Evolutionary conservation across 2,329 filamentous ascomycete species (phyloP).

Genomic region (Colletotrichum ledebouriae): DNA sequence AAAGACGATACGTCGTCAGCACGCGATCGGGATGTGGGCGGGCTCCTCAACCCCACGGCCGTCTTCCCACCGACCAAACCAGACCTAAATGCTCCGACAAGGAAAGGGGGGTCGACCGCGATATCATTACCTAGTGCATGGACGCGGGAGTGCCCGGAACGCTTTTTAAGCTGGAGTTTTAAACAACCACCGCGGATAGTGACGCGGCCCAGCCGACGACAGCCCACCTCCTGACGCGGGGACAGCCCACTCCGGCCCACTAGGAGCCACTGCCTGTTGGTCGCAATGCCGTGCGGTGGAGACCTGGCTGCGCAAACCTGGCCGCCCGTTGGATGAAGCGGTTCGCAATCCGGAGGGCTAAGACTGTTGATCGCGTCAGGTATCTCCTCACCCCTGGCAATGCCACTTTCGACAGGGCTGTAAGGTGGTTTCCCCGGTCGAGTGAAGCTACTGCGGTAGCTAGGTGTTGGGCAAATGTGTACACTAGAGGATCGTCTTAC

Average conservation of each 20-base stretch:
- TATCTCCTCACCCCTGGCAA: too few species aligned
- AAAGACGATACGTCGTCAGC: conserved; percentile 16
- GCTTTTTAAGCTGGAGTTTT: neutral
- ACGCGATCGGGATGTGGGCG: conserved; percentile 32
- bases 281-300: conserved; percentile 31
- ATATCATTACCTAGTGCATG: conserved; percentile 10
- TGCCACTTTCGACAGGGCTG: too few species aligned
- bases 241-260: conserved; percentile 10
- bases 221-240: neutral
- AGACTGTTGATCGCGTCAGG: neutral
- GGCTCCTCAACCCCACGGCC: neutral
- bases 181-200: conserved; percentile 6
- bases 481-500: conserved; percentile 3
- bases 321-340: neutral
- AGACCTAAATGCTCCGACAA: neutral
- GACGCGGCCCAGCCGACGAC: conserved; percentile 36
- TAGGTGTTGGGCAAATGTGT: neutral
- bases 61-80: neutral
- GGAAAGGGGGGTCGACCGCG: neutral
- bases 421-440: too few species aligned
- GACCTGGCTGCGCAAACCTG: neutral
- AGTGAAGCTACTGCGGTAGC: neutral
- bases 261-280: neutral
- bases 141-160: conserved; percentile 28
- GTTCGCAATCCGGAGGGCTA: neutral